phyloP scores from a whole-genome alignment of 768 basidiomycete species.

The Trametes maxima region DNA sequence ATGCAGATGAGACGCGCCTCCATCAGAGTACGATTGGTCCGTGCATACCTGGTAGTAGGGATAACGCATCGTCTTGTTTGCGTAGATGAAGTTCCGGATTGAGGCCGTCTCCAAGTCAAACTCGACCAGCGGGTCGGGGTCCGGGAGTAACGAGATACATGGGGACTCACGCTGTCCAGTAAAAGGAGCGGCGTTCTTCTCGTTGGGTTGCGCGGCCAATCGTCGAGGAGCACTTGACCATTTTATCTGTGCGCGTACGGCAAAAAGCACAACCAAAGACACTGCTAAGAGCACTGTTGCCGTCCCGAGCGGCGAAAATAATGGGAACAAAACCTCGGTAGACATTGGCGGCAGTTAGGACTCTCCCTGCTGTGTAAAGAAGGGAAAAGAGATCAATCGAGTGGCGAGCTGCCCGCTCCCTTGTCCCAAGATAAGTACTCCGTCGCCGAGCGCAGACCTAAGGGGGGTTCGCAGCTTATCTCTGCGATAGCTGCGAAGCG shows the following conservation, averaged over 20 bases:
- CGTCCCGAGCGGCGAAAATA: no score
- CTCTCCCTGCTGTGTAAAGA: no score
- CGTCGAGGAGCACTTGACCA: no score
- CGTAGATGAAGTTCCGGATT: conserved; percentile 24
- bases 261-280: no score
- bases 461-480: conserved; percentile 4
- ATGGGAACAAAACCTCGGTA: no score
- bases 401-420: no score
- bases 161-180: neutral
- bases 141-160: conserved; percentile 1
- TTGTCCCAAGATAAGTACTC: neutral
- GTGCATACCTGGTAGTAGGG: conserved; percentile 25
- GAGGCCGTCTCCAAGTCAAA: conserved; percentile 23
- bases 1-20: neutral
- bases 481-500: conserved; percentile 6
- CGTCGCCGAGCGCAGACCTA: neutral
- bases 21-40: no score
- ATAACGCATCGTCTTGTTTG: conserved; percentile 27
- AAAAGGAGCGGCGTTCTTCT: neutral
- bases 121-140: conserved; percentile 23
- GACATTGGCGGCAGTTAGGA: no score
- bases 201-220: no score
- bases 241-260: no score
- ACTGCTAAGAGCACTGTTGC: no score
- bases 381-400: no score